Evolutionary conservation across 164 flowering plant species (phyloP), one percentile per base, ranked within the genome.

Genomic region (Chloranthus sessilifolius): DNA sequence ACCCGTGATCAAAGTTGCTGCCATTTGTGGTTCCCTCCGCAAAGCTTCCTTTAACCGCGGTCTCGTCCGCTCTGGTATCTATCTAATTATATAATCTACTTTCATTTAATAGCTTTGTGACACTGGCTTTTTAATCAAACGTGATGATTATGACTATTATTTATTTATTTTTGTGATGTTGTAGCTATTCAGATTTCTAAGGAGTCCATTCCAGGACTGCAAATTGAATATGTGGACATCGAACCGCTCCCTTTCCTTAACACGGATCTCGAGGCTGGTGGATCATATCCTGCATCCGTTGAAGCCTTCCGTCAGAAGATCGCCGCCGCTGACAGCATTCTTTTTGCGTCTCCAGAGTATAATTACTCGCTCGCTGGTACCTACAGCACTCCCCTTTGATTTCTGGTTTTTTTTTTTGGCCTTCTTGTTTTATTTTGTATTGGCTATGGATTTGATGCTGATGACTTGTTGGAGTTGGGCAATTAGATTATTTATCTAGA

Each of bases 1-100:
- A 40, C 74, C 85, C 29, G 39, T 56, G 27, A 74, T 89, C 56
- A 82, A 79, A 57, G 80, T 83, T 1, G 92, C 69, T 2, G 94
- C 85, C 12, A 53, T 89, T 19, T 80, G 85, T 47, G 95, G 97
- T 6, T 89, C 95, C 40, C 86, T 86, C 27, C 90, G 94, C 40
- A 70, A 75, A 61, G 83, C 61, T 40, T 90, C 98, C 41, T 82
- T 17, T 76, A 66, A 84, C 48, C 77, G 79, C 0, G 85, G 89
- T 65, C 82, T 90, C 63, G 1, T 90, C 60, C 85, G 76, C 33
- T 43, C 91, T 3, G 98, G 98, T 90, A 70, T n/a, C n/a, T n/a
- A n/a, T n/a, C n/a, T n/a, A n/a, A n/a, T n/a, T n/a, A n/a, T n/a
- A n/a, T n/a, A 33, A 14, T 24, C 29, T 16, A n/a, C 43, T 16